Conservation (phyloP, 495 filamentous ascomycete genomes). For the Lichenothelia convexa region DNA sequence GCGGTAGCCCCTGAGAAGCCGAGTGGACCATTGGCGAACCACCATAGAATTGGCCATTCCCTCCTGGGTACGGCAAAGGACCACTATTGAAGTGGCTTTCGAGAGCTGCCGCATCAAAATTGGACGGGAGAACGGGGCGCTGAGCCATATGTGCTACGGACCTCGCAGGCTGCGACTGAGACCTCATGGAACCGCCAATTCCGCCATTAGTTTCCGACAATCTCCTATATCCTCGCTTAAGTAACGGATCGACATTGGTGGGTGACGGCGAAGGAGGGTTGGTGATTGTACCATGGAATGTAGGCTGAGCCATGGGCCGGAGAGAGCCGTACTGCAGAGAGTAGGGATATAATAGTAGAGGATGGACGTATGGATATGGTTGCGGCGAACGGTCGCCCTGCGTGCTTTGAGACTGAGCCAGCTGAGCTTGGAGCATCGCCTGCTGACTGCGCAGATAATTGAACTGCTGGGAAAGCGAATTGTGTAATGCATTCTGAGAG, state of each 20-base stretch:
- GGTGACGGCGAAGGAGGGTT: conserved; percentile 47
- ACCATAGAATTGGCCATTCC: no score
- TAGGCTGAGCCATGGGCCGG: conserved; percentile 25
- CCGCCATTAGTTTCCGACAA: conserved; percentile 35
- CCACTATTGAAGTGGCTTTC: no score
- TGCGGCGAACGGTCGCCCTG: conserved; percentile 15
- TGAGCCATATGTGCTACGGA: conserved; percentile 31
- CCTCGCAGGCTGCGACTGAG: conserved; percentile 49
- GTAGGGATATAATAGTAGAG: conserved; percentile 30
- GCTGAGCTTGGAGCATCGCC: conserved; percentile 29
- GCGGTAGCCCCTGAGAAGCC: no score
- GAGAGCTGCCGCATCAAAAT: no score
- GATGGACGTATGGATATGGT: conserved; percentile 14
- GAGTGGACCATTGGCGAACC: no score
- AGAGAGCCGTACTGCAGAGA: conserved; percentile 27
- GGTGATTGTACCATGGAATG: conserved; percentile 25
- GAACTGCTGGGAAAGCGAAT: conserved; percentile 44
- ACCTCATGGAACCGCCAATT: conserved; percentile 33
- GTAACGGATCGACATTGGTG: conserved; percentile 32
- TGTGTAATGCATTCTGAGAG: no score
- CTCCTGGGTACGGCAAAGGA: no score
- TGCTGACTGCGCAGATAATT: conserved; percentile 48
- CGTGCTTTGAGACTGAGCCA: conserved; percentile 13
- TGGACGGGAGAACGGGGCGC: no score
- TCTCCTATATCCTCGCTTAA: conserved; percentile 37